Evolutionary conservation across 23 red algal genomes (phyloP), one percentile per base, ranked within the genome.

Genomic region (Cyanidioschyzon merolae): DNA sequence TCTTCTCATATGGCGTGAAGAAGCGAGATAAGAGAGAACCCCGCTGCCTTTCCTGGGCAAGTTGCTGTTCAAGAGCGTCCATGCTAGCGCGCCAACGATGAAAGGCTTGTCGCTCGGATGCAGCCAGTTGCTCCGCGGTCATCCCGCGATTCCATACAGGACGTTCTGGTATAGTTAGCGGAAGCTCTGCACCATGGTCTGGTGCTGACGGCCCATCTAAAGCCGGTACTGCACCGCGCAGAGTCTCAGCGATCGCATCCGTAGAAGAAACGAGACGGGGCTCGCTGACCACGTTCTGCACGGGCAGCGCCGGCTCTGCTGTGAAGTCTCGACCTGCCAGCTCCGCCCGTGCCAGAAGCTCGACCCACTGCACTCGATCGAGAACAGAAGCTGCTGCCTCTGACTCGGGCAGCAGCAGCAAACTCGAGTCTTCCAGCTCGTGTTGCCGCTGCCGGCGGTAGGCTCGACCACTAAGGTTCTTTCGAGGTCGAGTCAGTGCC

Each of bases 1-100:
- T 97, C 80, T 97, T 97, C 82, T 97, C 93, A 85, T 88, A 97
- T 0, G 93, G 93, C 2, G 93, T 97, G 45, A 97, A 58, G 74
- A 1, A 37, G 0, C 37, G 74, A 1, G 27, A 26, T 35, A 76
- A 37, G 37, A 37, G 30, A 1, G 74, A 35, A 40, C n/a, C 68
- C 45, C 21, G 7, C 7, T 54, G 7, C 63, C 16, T 25, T 27
- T 71, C 12, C 63, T 7, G 63, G 12, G 21, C 63, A 32, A 71
- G 63, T 27, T 25, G 30, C 37, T 88, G 81, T 51, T 97, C 93
- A 0, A 90, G 29, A 24, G 54, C 77, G 0, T 87, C 93, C 40
- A 90, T 82, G 29, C 58, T 26, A 24, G 85, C 58, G 37, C 93
- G 50, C 93, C 93, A 97, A 7, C 39, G 77, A 34, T 90, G 74